Percentiles rank a stretch among this genome's conserved stretches.
Conservation (phyloP, 1,284 basidiomycete species). For the Cryptococcus depauperatus region DNA sequence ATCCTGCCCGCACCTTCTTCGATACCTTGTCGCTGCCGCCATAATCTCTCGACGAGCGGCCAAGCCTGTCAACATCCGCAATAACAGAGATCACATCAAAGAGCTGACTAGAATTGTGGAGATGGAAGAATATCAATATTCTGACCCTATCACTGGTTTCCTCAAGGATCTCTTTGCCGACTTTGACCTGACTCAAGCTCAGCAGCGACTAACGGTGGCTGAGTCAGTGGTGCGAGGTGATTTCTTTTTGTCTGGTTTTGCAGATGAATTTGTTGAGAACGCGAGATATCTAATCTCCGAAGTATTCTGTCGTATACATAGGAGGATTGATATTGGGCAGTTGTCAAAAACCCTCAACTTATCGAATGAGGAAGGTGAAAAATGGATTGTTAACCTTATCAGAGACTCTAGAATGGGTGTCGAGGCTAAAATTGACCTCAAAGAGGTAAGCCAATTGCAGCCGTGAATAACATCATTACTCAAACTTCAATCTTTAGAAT, state of each 20-base stretch:
- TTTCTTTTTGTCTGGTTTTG: slow-evolving; percentile 87
- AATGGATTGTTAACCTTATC: slow-evolving; percentile 98
- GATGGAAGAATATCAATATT: slow-evolving; percentile 89
- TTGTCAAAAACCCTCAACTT: slow-evolving; percentile 88
- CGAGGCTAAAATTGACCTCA: slow-evolving; percentile 93
- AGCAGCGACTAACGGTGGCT: slow-evolving; percentile 68
- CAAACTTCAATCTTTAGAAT: slow-evolving; percentile 53
- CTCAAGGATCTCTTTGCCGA: slow-evolving; percentile 87
- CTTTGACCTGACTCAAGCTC: slow-evolving; percentile 84
- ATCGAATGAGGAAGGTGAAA: slow-evolving; percentile 87
- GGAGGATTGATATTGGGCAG: slow-evolving; percentile 89
- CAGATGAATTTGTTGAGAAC: slow-evolving; percentile 90
- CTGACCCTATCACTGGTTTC: slow-evolving; percentile 88
- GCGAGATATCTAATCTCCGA: slow-evolving; percentile 92
- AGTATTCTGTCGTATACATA: slow-evolving; percentile 95
- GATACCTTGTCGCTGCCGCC: slow-evolving; percentile 88
- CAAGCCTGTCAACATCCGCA: slow-evolving; percentile 29
- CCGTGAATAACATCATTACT: not conserved
- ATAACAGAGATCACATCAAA: slow-evolving; percentile 69
- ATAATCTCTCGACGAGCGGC: slow-evolving; percentile 73
- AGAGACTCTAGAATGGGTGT: slow-evolving; percentile 91
- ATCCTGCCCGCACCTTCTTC: slow-evolving; percentile 85
- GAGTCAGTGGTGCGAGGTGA: slow-evolving; percentile 80
- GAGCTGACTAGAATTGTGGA: slow-evolving; percentile 86
- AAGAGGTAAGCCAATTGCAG: slow-evolving; percentile 55